Base-by-base conservation (phyloP, 371 early-diverging fungal species). In the Fennellomyces sp. region DNA sequence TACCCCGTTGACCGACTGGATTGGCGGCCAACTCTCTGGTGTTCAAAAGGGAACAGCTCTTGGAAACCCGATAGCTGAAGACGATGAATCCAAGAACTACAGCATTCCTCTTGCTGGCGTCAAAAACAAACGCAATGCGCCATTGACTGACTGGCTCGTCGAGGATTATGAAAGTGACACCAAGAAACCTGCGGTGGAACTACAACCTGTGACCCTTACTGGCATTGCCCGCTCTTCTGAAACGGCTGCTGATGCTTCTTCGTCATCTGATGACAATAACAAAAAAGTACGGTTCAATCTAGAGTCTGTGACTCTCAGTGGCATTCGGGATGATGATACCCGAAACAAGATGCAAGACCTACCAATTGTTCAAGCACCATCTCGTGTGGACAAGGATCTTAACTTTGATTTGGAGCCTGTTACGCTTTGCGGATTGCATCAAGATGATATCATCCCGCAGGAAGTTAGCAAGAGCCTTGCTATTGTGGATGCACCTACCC, bases 1-100 rank as follows among this genome's bases (percentile, higher is more conserved):
- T 41, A 35, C 35, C 2, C 60, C 60, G 5, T 15, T 19, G 12
- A 59, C 50, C 8, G 30, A 59, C 33, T 59, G 51, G 60, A 52
- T 52, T 33, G 52, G 52, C 5, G 19, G 33, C 10, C 45, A 45
- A 52, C 52, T 52, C 19, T 31, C 52, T 19, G 52, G 52, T 52
- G 52, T 52, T 45, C 45, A 45, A 3, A 45, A 45, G 12, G 17
- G n/a, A 5, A 39, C 17, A 17, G 17, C 5, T 45, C 17, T 23
- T 45, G 5, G 23, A 11, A 45, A 23, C 23, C 45, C 45, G 5
- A 23, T 21, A 25, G 45, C 45, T 23, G 45, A 45, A 1, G 23
- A 23, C 45, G 23, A n/a, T 0, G 21, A 45, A 4, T 7, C 17
- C 7, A 15, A 11, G 7, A 3, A 45, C 10, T n/a, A 45, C 5